These are phyloP conservation scores for Solanum chmielewskii DNA, from an alignment of 257 asterid genomes.

Conservation along the genomic window DNA sequence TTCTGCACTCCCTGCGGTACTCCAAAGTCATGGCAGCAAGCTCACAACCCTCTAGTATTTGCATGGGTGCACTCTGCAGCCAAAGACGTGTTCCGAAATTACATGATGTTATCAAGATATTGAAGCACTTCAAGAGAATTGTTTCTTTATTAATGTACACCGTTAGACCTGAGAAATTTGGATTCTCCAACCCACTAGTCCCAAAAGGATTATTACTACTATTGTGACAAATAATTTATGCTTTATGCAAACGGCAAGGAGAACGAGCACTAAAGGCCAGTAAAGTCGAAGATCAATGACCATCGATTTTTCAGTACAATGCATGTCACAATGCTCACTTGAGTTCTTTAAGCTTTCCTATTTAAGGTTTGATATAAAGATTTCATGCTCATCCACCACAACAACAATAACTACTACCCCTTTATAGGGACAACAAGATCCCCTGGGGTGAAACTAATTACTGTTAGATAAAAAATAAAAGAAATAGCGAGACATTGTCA, in stretches of 20 bases:
- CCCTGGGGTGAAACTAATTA: background rate
- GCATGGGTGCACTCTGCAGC: conserved; percentile 75
- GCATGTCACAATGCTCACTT: background rate
- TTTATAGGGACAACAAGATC: background rate
- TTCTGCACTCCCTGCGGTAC: conserved; percentile 92
- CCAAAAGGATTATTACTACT: background rate
- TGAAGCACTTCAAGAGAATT: background rate
- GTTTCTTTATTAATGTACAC: background rate
- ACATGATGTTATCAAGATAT: background rate
- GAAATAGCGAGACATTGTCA: background rate
- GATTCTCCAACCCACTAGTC: background rate
- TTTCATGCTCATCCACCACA: background rate
- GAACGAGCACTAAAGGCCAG: background rate
- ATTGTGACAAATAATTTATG: background rate
- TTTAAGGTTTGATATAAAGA: background rate
- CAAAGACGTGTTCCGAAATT: background rate
- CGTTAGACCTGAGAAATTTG: background rate
- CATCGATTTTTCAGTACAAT: background rate
- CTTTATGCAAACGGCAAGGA: background rate
- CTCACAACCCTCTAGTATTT: conserved; percentile 77
- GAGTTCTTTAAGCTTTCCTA: background rate
- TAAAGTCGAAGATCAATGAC: background rate
- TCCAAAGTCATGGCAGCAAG: conserved; percentile 74
- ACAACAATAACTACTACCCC: background rate
- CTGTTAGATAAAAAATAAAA: background rate